Percentiles rank a stretch among this genome's conserved stretches.
Conservation (phyloP, 805 yeast species). For the Candida michaelii region DNA sequence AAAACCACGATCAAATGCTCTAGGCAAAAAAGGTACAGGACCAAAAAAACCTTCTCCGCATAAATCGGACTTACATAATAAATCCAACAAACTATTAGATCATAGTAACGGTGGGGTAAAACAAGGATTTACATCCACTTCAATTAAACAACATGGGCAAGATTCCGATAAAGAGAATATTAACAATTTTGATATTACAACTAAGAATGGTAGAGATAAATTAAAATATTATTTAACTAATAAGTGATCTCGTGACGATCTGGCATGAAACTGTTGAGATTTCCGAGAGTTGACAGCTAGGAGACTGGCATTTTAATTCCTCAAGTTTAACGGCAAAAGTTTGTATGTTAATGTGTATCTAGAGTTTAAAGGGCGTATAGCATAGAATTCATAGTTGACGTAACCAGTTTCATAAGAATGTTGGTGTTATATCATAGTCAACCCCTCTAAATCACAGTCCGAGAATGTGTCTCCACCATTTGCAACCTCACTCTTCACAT, state of each 20-base stretch:
- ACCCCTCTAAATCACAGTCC: neutral
- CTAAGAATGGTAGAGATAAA: constrained; percentile 25
- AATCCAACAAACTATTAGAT: neutral
- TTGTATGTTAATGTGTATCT: too few species aligned
- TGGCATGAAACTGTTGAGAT: too few species aligned
- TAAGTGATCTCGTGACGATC: too few species aligned
- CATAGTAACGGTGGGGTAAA: neutral
- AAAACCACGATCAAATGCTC: neutral
- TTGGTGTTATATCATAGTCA: too few species aligned
- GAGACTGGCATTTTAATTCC: too few species aligned
- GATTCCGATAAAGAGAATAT: neutral
- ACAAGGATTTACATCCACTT: neutral
- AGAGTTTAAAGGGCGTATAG: too few species aligned
- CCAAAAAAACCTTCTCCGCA: neutral
- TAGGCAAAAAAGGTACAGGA: neutral
- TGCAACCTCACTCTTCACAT: constrained; percentile 5
- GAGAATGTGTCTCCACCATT: neutral
- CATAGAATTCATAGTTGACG: too few species aligned
- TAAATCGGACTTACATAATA: neutral
- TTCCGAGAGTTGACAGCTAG: too few species aligned
- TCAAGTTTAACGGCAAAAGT: too few species aligned
- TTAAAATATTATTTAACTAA: constrained; percentile 24
- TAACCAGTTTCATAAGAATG: too few species aligned
- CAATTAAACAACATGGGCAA: too few species aligned
- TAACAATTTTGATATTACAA: constrained; percentile 27